These are phyloP conservation scores for Boechera stricta DNA, from an alignment of 345 rosid species.

Conservation along the genomic window DNA sequence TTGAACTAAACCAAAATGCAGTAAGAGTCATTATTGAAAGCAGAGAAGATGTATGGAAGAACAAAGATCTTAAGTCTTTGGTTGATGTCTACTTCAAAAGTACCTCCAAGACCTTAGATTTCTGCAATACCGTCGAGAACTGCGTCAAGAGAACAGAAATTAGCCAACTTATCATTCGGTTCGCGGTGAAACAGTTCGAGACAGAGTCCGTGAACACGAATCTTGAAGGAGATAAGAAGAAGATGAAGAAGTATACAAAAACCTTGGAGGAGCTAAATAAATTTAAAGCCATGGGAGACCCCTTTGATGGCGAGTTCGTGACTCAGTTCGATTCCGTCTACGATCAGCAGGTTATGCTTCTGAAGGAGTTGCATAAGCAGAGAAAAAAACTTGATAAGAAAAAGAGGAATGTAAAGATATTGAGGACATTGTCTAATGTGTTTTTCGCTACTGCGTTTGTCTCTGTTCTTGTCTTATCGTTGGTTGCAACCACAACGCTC, in stretches of 20 bases:
- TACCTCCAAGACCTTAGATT: constrained; percentile 63
- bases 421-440: constrained; percentile 70
- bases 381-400: constrained; percentile 74
- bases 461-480: constrained; percentile 64
- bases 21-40: constrained; percentile 58
- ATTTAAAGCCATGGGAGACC: constrained; percentile 72
- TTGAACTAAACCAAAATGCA: constrained; percentile 69
- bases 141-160: constrained; percentile 60
- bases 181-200: constrained; percentile 62
- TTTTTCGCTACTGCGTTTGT: constrained; percentile 62
- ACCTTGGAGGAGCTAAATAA: constrained; percentile 66
- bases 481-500: constrained; percentile 51
- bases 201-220: constrained; percentile 43
- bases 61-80: constrained; percentile 57
- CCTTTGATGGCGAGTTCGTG: constrained; percentile 67
- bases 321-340: constrained; percentile 49
- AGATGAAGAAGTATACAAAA: constrained; percentile 49
- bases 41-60: constrained; percentile 69
- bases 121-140: constrained; percentile 63
- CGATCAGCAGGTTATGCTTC: constrained; percentile 57
- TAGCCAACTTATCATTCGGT: constrained; percentile 59
- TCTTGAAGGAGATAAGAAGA: constrained; percentile 41
- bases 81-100: constrained; percentile 69
- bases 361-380: constrained; percentile 47
- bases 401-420: constrained; percentile 56